Evolutionary conservation across 2,329 filamentous ascomycete genomes (phyloP).

Genomic region (Alternaria rosae): DNA sequence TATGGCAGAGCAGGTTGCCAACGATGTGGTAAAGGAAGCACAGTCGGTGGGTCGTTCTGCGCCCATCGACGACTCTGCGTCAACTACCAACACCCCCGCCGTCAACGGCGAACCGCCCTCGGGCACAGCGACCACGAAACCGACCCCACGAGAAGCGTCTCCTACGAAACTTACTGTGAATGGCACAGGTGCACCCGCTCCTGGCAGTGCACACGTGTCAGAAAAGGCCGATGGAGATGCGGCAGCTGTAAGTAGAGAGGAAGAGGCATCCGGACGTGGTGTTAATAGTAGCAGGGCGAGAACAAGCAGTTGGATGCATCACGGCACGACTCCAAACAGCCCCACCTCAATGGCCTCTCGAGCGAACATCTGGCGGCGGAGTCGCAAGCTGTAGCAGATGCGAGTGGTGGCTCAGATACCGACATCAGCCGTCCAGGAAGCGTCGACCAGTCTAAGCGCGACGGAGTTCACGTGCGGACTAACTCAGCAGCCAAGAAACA

Average conservation of each 20-base stretch:
- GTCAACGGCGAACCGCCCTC: constrained; percentile 55
- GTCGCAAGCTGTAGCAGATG: constrained; percentile 65
- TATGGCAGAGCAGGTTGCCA: constrained; percentile 75
- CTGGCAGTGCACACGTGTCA: constrained; percentile 25
- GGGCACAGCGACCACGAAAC: constrained; percentile 43
- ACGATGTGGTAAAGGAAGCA: constrained; percentile 76
- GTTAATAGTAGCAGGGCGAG: constrained; percentile 28
- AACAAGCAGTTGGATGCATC: constrained; percentile 20
- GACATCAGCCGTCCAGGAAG: constrained; percentile 70
- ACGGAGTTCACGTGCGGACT: constrained; percentile 66
- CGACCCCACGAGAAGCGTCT: constrained; percentile 39
- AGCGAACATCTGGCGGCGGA: constrained; percentile 45
- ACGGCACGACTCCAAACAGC: constrained; percentile 29
- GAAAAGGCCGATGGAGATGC: constrained; percentile 24
- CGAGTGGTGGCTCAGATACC: constrained; percentile 78
- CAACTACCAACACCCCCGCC: constrained; percentile 64
- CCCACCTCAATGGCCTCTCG: constrained; percentile 47
- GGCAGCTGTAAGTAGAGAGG: constrained; percentile 32
- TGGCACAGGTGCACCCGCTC: constrained; percentile 27
- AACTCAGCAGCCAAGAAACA: constrained; percentile 72
- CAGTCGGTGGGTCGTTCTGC: constrained; percentile 70
- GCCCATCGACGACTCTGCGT: constrained; percentile 72
- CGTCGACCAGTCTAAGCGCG: constrained; percentile 61
- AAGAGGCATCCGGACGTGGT: neutral
- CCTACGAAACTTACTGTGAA: constrained; percentile 47